Conservation (phyloP, 164 flowering plant species). For the Nymphaea colorata region DNA sequence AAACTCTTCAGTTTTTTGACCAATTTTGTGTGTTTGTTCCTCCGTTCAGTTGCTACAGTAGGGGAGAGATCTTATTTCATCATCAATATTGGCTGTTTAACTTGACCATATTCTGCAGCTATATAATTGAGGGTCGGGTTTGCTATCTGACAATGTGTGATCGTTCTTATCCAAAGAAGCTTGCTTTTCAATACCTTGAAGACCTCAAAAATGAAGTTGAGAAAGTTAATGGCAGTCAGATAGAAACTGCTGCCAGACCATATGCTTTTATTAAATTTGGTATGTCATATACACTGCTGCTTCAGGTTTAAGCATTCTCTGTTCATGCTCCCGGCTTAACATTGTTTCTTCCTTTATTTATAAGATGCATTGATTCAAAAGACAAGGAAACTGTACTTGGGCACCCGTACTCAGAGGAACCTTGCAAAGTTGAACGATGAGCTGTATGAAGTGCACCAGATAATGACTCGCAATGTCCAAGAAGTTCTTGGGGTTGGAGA, state of each 20-base stretch:
- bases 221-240: slow-evolving; percentile 71
- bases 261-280: slow-evolving; percentile 92
- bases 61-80: no score
- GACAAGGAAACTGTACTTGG: slow-evolving; percentile 82
- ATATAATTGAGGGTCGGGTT: slow-evolving; percentile 84
- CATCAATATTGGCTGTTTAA: neutral
- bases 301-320: neutral
- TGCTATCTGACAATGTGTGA: slow-evolving; percentile 94
- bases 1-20: no score
- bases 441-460: slow-evolving; percentile 91
- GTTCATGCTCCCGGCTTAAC: neutral
- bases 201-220: slow-evolving; percentile 88
- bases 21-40: no score
- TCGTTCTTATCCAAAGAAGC: slow-evolving; percentile 89
- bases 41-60: no score
- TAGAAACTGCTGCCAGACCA: slow-evolving; percentile 95
- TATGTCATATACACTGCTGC: slow-evolving; percentile 8
- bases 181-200: slow-evolving; percentile 81
- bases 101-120: slow-evolving; percentile 52
- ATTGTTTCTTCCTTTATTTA: slow-evolving; percentile 4
- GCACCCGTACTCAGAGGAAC: slow-evolving; percentile 79
- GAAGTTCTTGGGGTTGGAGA: slow-evolving; percentile 98
- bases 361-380: slow-evolving; percentile 87
- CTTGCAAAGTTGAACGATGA: slow-evolving; percentile 85
- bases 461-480: slow-evolving; percentile 96